A percentile compares a stretch with the other conserved stretches of the same genome.
These are phyloP conservation scores for Saksenaea oblongispora DNA, from an alignment of 371 early-diverging fungal species.

Conservation along the genomic window DNA sequence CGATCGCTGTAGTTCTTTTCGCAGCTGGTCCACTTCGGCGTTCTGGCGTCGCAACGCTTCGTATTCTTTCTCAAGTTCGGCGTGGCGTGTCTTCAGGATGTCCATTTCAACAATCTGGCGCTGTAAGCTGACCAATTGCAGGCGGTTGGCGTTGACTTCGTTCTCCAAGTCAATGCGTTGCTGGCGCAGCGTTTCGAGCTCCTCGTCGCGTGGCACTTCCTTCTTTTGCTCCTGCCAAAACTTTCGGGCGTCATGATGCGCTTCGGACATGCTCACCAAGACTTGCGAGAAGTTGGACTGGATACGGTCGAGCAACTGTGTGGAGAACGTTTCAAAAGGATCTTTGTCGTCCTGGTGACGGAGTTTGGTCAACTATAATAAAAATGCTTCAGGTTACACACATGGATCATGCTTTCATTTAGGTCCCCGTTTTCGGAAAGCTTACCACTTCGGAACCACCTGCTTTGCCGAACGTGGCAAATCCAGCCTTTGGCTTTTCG, in stretches of 20 bases:
- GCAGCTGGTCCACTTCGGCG: constrained; percentile 5
- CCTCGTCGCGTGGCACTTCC: constrained; percentile 17
- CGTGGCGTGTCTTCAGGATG: constrained; percentile 12
- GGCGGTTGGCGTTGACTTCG: constrained; percentile 16
- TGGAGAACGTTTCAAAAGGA: constrained; percentile 12
- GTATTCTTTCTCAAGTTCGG: constrained; percentile 15
- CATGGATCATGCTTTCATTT: constrained; percentile 18
- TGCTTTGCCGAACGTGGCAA: constrained; percentile 1
- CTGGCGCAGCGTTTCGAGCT: constrained; percentile 20
- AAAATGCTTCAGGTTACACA: neutral
- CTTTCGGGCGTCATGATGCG: constrained; percentile 27
- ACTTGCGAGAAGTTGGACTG: constrained; percentile 36
- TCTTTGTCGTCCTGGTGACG: constrained; percentile 10
- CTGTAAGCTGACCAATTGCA: constrained; percentile 21
- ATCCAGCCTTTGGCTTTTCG: neutral
- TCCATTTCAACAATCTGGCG: constrained; percentile 32
- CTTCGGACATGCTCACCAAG: constrained; percentile 34
- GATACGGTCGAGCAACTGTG: constrained; percentile 20
- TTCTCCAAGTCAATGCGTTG: constrained; percentile 24
- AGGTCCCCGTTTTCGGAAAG: constrained; percentile 15
- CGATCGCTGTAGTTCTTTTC: neutral
- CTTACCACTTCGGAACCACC: constrained; percentile 23
- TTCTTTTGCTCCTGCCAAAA: constrained; percentile 46
- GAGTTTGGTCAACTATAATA: neutral
- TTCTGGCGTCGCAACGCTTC: constrained; percentile 3